Conservation (phyloP, 805 yeast genomes). For the Metschnikowia colocasiae region DNA sequence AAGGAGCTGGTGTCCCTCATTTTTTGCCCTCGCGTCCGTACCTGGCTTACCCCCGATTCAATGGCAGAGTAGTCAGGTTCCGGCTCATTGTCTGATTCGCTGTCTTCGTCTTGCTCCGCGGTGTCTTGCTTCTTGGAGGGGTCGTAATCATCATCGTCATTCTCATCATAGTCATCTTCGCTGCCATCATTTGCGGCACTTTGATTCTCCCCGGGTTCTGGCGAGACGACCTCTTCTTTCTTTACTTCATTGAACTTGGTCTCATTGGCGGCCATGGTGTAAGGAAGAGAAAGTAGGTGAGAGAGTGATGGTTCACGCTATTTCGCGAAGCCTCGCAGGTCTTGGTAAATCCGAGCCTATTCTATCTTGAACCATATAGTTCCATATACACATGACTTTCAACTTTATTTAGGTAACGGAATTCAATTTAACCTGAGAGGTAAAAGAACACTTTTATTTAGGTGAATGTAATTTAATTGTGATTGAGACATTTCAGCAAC, state of each 20-base stretch:
- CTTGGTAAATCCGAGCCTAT: background rate
- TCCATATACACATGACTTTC: too few relatives aligned
- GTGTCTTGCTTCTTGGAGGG: slow-evolving; percentile 31
- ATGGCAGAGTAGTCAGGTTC: slow-evolving; percentile 44
- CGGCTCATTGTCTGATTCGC: slow-evolving; percentile 20
- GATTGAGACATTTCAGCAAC: too few relatives aligned
- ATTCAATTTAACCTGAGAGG: too few relatives aligned
- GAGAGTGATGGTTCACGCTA: background rate
- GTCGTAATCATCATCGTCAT: slow-evolving; percentile 56
- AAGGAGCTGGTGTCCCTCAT: slow-evolving; percentile 31
- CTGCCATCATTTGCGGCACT: background rate
- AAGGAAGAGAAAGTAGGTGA: background rate
- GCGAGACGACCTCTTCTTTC: background rate
- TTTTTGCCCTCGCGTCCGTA: slow-evolving; percentile 67
- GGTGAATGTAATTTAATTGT: too few relatives aligned
- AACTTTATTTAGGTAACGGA: too few relatives aligned
- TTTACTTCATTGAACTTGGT: background rate
- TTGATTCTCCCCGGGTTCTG: background rate
- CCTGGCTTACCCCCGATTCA: slow-evolving; percentile 52
- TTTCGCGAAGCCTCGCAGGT: background rate
- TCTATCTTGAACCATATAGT: too few relatives aligned
- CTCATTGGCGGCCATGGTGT: background rate
- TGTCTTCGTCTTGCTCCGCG: slow-evolving; percentile 8
- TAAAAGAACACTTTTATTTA: too few relatives aligned
- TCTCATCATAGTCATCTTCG: slow-evolving; percentile 47